Evolutionary conservation across 768 basidiomycete genomes (phyloP), one percentile per base, ranked within the genome.

Genomic region (Amanita subjunquillea): DNA sequence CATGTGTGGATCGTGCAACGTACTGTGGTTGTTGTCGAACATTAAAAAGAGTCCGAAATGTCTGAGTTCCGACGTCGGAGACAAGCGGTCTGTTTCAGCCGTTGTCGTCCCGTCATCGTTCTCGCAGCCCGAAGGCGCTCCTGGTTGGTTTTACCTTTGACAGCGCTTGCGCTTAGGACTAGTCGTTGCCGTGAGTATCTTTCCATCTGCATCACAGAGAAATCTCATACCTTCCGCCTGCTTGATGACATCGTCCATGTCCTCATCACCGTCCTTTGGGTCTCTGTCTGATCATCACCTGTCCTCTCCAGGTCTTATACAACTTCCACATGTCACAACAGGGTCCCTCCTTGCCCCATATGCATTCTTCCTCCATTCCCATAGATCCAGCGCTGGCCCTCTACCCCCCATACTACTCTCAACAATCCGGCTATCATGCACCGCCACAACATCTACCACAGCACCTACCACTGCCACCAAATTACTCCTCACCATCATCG

Each of bases 401-500:
- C 30, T 85, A 84, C 54, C 71, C 85, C 3, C 66, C 74, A 0
- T 87, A 85, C 63, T 87, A 86, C 61, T 72, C 76, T 59, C 73
- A 69, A 13, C 34, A 34, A 45, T 7, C 30, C 17, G 46, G 46
- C 44, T 79, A 81, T 58, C 73, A 72, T 40, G 74, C 73, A 32
- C 69, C 68, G 36, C 74, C 74, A 42, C 73, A 71, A 27, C 72
- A 74, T 56, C 69, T 78, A 51, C 69, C 75, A 15, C 78, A 74
- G 49, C 83, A 82, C 55, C 72, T 83, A 36, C 65, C 77, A 8
- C 64, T 84, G 38, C 73, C 77, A 6, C 72, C 75, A 12, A 79
- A 70, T 62, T 80, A 85, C 55, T 83, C 87, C 4, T 87, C 88
- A 0, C 87, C 88, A 10, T 88, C 88, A 9, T 87, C 86, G 0